A percentile compares a stretch with the other conserved stretches of the same genome.
Evolutionary conservation across 2,329 filamentous ascomycete species (phyloP).

Genomic region (Xylariales sp.): DNA sequence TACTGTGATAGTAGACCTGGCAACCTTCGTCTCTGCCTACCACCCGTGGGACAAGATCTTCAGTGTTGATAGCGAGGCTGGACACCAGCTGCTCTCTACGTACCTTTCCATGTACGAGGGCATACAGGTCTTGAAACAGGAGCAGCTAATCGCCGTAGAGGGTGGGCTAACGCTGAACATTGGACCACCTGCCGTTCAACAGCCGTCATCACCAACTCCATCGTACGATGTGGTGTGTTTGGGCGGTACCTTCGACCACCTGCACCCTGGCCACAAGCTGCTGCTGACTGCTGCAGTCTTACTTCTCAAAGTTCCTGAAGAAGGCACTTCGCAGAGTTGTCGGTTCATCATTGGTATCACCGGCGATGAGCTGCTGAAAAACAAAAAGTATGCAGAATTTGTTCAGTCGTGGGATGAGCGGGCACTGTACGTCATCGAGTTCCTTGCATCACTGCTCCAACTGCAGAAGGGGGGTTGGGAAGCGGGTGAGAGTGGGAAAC

Average conservation of each 20-base stretch:
- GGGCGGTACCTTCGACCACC: slow-evolving; percentile 93
- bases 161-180: slow-evolving; percentile 46
- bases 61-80: slow-evolving; percentile 60
- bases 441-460: slow-evolving; percentile 62
- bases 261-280: slow-evolving; percentile 95
- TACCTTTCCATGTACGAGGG: slow-evolving; percentile 45
- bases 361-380: slow-evolving; percentile 77
- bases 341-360: slow-evolving; percentile 81
- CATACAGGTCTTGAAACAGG: slow-evolving; percentile 40
- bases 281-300: slow-evolving; percentile 83
- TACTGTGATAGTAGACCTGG: slow-evolving; percentile 44
- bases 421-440: slow-evolving; percentile 64
- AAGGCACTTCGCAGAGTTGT: slow-evolving; percentile 35
- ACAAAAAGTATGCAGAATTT: slow-evolving; percentile 81
- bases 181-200: slow-evolving; percentile 10
- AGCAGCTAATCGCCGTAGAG: slow-evolving; percentile 46
- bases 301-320: slow-evolving; percentile 52
- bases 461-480: slow-evolving; percentile 38
- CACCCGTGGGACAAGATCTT: slow-evolving; percentile 64
- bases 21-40: slow-evolving; percentile 46
- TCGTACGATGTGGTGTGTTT: slow-evolving; percentile 66
- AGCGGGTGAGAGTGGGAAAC: slow-evolving; percentile 31
- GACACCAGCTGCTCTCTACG: slow-evolving; percentile 50
- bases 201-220: slow-evolving; percentile 16
- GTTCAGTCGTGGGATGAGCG: slow-evolving; percentile 78